phyloP scores from a whole-genome alignment of 1,284 basidiomycete species.

The Austroboletus rostrupii region DNA sequence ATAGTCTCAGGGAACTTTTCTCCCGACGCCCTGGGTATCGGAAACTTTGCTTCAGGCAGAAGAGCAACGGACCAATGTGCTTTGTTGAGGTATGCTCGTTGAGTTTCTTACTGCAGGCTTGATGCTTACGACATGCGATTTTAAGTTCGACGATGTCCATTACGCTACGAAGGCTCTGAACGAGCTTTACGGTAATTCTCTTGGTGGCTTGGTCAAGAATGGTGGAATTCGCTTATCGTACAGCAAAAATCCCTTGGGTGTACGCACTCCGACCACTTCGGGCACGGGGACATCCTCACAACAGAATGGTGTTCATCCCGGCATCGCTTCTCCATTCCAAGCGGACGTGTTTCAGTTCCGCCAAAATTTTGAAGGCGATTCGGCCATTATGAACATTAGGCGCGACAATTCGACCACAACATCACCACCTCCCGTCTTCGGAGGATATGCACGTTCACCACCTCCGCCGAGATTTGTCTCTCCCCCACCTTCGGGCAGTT shows the following conservation, averaged over 20 bases:
- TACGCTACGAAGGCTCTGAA: slow-evolving; percentile 83
- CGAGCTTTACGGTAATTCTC: slow-evolving; percentile 87
- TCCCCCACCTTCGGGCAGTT: slow-evolving; percentile 39
- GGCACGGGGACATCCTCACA: slow-evolving; percentile 48
- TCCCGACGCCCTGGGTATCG: slow-evolving; percentile 78
- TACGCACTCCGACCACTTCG: slow-evolving; percentile 71
- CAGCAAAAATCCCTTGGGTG: slow-evolving; percentile 91
- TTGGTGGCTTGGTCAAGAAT: slow-evolving; percentile 89
- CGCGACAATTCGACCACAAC: slow-evolving; percentile 38
- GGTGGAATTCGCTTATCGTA: slow-evolving; percentile 94
- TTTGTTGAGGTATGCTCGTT: slow-evolving; percentile 76
- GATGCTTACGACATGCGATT: slow-evolving; percentile 13
- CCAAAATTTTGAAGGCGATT: slow-evolving; percentile 35
- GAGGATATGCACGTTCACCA: slow-evolving; percentile 52
- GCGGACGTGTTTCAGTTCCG: slow-evolving; percentile 39
- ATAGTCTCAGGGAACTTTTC: slow-evolving; percentile 81
- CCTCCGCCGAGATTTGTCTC: slow-evolving; percentile 59
- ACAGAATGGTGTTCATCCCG: slow-evolving; percentile 30
- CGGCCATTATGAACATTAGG: slow-evolving; percentile 24
- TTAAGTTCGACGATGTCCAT: slow-evolving; percentile 85
- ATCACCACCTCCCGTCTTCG: slow-evolving; percentile 39
- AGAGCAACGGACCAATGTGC: slow-evolving; percentile 96
- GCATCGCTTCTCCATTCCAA: slow-evolving; percentile 28
- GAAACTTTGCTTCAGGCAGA: slow-evolving; percentile 91
- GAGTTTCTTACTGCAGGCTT: background rate